These are phyloP conservation scores for Primulina tabacum DNA, from an alignment of 257 asterid genomes.

Conservation along the genomic window DNA sequence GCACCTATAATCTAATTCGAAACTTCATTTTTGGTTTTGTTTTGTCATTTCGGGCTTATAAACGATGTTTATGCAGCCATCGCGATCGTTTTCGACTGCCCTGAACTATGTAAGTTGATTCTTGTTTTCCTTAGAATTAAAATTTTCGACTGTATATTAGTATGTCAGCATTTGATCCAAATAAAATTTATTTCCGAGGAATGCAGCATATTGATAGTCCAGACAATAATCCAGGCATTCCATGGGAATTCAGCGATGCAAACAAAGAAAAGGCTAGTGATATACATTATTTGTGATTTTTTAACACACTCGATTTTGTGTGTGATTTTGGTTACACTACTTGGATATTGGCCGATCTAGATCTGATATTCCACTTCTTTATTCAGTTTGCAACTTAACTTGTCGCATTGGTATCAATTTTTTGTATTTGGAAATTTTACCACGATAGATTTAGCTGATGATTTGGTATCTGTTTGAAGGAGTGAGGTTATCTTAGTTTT, in stretches of 20 bases:
- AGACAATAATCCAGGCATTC: constrained; percentile 74
- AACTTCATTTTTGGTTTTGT: not conserved
- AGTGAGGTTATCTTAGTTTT: not conserved
- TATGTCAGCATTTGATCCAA: constrained; percentile 4
- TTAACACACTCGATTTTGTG: constrained; percentile 4
- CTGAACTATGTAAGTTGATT: constrained; percentile 69
- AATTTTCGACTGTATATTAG: not conserved
- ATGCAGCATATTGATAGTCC: constrained; percentile 81
- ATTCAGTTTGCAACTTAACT: not conserved
- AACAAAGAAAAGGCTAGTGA: constrained; percentile 66
- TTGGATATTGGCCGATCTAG: not conserved
- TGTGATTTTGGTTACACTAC: not conserved
- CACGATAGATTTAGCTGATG: not conserved
- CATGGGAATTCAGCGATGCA: constrained; percentile 70
- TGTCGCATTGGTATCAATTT: not conserved
- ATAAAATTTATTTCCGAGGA: not conserved
- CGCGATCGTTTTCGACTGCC: constrained; percentile 81
- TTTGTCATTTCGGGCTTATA: not conserved
- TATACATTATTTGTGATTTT: constrained; percentile 9
- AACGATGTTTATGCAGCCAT: constrained; percentile 44
- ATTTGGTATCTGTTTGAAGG: not conserved
- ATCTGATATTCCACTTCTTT: not conserved
- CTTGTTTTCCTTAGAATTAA: constrained; percentile 4
- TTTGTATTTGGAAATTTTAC: not conserved
- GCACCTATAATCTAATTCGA: not conserved